Evolutionary conservation across 2,329 filamentous ascomycete species (phyloP), one percentile per base, ranked within the genome.

Genomic region (Microascus cirrosus): DNA sequence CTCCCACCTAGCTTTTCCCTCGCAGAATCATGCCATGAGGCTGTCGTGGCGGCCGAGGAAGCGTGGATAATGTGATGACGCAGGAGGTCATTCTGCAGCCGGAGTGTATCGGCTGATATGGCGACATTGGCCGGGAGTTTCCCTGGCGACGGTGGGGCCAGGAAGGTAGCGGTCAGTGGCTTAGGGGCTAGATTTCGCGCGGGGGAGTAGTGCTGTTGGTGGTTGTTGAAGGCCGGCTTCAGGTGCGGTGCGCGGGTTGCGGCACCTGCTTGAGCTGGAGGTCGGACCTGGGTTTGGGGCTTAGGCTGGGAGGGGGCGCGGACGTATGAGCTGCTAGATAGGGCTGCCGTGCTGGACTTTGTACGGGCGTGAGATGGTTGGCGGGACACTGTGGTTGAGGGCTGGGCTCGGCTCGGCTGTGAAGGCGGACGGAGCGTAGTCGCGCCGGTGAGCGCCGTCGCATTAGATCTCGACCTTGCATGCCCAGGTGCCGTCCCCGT

Each of bases 181-280:
- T 87, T 88, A 0, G 84, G 81, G 0, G 79, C 77, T 10, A 76
- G 71, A 3, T 74, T 75, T 65, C 86, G 86, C 52, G 80, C 80
- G 0, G 85, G 85, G 32, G 82, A 85, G 71, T 81, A 87, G 70
- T 87, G 83, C 63, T 87, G 84, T 63, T 87, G 84, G 45, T 82
- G 77, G 0, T 80, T 85, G 54, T 75, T 80, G 69, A 87, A 87
- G 53, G 77, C 72, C 0, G 83, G 81, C 10, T 78, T 77, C 28
- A 72, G 69, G n/a, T 71, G 68, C 20, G 71, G 68, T 48, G 67
- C 67, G 64, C 61, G 58, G 61, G 65, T 54, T 53, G 57, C n/a
- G n/a, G n/a, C 54, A 35, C 18, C 20, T 13, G 65, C 53, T 36
- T 59, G 45, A 42, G 60, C n/a, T 42, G 59, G 53, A 50, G 32